Conservation (phyloP, 2,329 filamentous ascomycete genomes). For the Ambrosiella cleistominuta region DNA sequence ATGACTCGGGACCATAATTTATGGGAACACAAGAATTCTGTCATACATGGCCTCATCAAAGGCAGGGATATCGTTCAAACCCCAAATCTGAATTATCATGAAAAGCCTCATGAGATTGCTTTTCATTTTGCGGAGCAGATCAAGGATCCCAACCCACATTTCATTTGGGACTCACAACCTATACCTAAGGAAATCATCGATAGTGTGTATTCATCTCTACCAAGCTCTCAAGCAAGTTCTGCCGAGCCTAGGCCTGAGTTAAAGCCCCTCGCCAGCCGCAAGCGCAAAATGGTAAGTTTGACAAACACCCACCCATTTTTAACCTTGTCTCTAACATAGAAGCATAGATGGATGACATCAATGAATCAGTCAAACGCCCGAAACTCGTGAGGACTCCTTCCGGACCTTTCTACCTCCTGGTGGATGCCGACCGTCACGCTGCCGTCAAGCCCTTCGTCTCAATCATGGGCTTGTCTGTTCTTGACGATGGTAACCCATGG, state of each 20-base stretch:
- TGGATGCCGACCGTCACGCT: slow-evolving; percentile 11
- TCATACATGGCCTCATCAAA: slow-evolving; percentile 23
- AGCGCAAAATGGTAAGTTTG: slow-evolving; percentile 31
- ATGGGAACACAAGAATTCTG: slow-evolving; percentile 31
- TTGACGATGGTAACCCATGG: slow-evolving; percentile 7
- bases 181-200: slow-evolving; percentile 34
- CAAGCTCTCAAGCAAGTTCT: neutral
- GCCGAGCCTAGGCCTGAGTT: neutral
- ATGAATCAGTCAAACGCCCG: slow-evolving; percentile 6
- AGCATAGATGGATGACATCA: slow-evolving; percentile 2
- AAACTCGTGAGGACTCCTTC: slow-evolving; percentile 2
- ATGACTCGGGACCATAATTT: slow-evolving; percentile 21
- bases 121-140: slow-evolving; percentile 29
- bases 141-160: slow-evolving; percentile 21
- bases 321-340: neutral
- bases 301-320: neutral
- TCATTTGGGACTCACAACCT: slow-evolving; percentile 30
- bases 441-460: slow-evolving; percentile 10
- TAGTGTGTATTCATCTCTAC: slow-evolving; percentile 25
- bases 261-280: slow-evolving; percentile 16
- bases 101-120: slow-evolving; percentile 30
- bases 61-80: slow-evolving; percentile 24
- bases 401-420: slow-evolving; percentile 1
- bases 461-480: slow-evolving; percentile 10
- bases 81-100: slow-evolving; percentile 21